Conservation (phyloP, 371 early-diverging fungal genomes). For the Actinomortierella wolfii region DNA sequence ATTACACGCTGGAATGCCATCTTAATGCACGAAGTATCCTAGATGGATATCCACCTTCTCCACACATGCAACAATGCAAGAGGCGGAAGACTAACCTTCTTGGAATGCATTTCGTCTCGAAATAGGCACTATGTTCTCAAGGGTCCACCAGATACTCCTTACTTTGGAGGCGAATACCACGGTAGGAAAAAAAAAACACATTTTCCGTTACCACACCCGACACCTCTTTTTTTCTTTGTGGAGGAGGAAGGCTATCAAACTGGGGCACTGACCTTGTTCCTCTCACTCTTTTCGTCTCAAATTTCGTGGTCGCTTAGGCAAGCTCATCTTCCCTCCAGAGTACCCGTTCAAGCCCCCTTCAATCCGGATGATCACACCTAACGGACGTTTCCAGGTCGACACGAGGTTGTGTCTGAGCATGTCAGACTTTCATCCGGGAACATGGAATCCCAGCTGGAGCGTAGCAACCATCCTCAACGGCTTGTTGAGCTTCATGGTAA, state of each 20-base stretch:
- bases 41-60: neutral
- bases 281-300: neutral
- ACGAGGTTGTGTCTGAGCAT: conserved; percentile 92
- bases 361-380: conserved; percentile 95
- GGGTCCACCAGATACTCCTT: conserved; percentile 95
- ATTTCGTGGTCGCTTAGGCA: conserved; percentile 47
- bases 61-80: neutral
- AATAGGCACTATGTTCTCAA: conserved; percentile 91
- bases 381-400: conserved; percentile 90
- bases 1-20: conserved; percentile 9
- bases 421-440: conserved; percentile 91
- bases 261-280: neutral
- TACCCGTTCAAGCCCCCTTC: conserved; percentile 97
- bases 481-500: conserved; percentile 93
- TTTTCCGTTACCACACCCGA: conserved; percentile 8
- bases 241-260: neutral
- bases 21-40: neutral
- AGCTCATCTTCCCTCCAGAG: conserved; percentile 91
- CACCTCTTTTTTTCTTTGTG: neutral
- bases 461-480: conserved; percentile 95
- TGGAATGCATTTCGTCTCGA: neutral
- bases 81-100: conserved; percentile 4
- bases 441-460: conserved; percentile 98
- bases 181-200: conserved; percentile 53
- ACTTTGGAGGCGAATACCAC: conserved; percentile 90